These are phyloP conservation scores for Cynara cardunculus DNA, from an alignment of 129 eudicot genomes.

Conservation along the genomic window DNA sequence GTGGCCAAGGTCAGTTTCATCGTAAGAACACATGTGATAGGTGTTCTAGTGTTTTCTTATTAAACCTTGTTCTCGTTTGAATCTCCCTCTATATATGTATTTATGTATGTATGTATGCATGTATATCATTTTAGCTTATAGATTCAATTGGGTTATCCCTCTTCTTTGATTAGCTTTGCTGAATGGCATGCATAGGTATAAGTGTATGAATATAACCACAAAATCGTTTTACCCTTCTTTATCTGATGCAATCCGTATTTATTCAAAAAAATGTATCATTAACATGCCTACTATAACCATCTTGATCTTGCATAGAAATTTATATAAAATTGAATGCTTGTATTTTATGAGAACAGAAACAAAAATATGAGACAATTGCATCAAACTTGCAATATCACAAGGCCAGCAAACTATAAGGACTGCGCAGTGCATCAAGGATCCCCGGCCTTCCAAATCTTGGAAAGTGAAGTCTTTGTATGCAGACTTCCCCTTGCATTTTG, in stretches of 20 bases:
- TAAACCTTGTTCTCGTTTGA: no score
- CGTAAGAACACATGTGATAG: no score
- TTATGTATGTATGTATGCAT: no score
- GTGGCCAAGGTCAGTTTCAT: no score
- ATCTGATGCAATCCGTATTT: neutral
- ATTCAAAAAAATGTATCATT: neutral
- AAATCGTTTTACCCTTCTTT: neutral
- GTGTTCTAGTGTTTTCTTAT: no score
- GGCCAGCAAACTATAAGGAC: neutral
- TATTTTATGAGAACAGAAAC: neutral
- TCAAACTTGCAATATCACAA: neutral
- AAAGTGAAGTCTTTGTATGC: neutral
- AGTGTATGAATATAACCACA: neutral
- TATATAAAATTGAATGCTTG: neutral
- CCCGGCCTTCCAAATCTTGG: neutral
- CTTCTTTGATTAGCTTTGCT: neutral
- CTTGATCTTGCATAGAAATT: neutral
- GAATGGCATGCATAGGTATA: no score
- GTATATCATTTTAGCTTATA: neutral
- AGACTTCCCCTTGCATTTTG: neutral
- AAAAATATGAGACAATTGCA: neutral
- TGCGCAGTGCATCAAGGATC: neutral
- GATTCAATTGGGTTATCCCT: neutral
- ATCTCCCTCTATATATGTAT: no score
- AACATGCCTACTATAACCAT: neutral